Conservation (phyloP, 1,284 basidiomycete genomes). For the Chiua sp. region DNA sequence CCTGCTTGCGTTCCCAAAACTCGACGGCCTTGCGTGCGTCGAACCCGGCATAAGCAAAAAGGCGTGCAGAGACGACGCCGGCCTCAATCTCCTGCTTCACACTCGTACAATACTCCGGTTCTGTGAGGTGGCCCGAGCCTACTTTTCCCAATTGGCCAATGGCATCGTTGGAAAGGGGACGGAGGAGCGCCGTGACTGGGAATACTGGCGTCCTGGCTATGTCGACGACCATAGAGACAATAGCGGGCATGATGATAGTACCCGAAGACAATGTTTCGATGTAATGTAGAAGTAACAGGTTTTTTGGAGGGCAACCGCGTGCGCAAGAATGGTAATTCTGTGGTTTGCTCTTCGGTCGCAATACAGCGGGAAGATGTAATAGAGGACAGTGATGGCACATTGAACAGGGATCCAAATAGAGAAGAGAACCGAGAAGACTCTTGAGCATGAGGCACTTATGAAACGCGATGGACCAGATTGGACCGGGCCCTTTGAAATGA, state of each 20-base stretch:
- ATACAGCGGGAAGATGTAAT: slow-evolving; percentile 40
- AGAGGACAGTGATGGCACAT: slow-evolving; percentile 37
- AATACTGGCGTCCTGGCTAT: slow-evolving; percentile 79
- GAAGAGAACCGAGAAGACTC: slow-evolving; percentile 52
- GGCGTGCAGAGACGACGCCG: slow-evolving; percentile 84
- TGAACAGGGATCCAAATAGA: slow-evolving; percentile 54
- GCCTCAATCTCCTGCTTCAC: slow-evolving; percentile 86
- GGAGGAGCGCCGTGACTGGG: slow-evolving; percentile 87
- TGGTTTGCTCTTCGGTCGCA: slow-evolving; percentile 82
- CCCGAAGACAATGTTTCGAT: slow-evolving; percentile 86
- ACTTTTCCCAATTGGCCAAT: slow-evolving; percentile 80
- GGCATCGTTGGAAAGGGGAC: slow-evolving; percentile 91
- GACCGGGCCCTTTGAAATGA: slow-evolving; percentile 56
- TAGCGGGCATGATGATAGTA: slow-evolving; percentile 81
- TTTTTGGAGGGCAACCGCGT: slow-evolving; percentile 71
- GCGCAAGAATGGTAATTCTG: slow-evolving; percentile 84
- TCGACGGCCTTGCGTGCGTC: slow-evolving; percentile 75
- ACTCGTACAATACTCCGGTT: slow-evolving; percentile 73
- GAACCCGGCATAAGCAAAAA: slow-evolving; percentile 88
- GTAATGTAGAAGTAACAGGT: slow-evolving; percentile 87
- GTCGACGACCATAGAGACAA: slow-evolving; percentile 79
- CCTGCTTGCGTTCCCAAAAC: slow-evolving; percentile 70
- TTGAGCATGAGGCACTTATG: slow-evolving; percentile 21
- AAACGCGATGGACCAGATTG: slow-evolving; percentile 23
- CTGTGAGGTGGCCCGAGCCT: slow-evolving; percentile 74